Percentiles rank a stretch among this genome's conserved stretches.
phyloP scores from a whole-genome alignment of 495 filamentous ascomycete species.

The Stereocaulon alpinum region DNA sequence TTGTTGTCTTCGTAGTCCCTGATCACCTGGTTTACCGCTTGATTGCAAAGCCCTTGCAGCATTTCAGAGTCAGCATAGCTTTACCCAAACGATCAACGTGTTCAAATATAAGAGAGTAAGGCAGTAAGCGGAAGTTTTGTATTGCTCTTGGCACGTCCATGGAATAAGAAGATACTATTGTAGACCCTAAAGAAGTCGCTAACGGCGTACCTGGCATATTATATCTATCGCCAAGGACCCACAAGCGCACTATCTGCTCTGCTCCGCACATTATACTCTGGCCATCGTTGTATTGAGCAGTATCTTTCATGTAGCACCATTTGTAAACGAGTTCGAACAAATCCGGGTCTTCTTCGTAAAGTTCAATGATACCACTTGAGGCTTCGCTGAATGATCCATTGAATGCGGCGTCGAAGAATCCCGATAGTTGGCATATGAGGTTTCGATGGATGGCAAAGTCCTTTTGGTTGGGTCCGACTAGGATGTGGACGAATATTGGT shows the following conservation, averaged over 20 bases:
- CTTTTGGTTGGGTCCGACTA: conserved; percentile 8
- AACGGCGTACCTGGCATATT: background rate
- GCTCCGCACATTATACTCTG: background rate
- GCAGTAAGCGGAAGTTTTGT: too few relatives aligned
- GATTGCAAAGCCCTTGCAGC: background rate
- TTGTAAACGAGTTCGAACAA: conserved; percentile 18
- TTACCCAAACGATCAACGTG: too few relatives aligned
- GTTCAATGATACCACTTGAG: background rate
- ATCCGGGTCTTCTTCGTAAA: conserved; percentile 30
- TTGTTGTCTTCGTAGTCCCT: background rate
- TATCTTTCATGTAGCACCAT: conserved; percentile 1
- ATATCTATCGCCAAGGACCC: background rate
- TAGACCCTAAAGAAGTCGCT: too few relatives aligned
- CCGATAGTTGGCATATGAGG: conserved; percentile 7
- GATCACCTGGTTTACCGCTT: background rate
- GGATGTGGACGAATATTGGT: background rate
- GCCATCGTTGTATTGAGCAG: background rate
- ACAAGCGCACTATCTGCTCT: background rate
- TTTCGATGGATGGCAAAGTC: conserved; percentile 13
- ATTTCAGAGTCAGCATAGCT: too few relatives aligned
- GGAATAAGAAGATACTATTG: too few relatives aligned
- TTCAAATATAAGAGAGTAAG: too few relatives aligned
- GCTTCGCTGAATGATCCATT: conserved; percentile 11
- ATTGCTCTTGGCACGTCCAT: too few relatives aligned
- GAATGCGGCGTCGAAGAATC: conserved; percentile 14